Conservation (phyloP, 768 basidiomycete genomes). For the Trametopsis cervina region DNA sequence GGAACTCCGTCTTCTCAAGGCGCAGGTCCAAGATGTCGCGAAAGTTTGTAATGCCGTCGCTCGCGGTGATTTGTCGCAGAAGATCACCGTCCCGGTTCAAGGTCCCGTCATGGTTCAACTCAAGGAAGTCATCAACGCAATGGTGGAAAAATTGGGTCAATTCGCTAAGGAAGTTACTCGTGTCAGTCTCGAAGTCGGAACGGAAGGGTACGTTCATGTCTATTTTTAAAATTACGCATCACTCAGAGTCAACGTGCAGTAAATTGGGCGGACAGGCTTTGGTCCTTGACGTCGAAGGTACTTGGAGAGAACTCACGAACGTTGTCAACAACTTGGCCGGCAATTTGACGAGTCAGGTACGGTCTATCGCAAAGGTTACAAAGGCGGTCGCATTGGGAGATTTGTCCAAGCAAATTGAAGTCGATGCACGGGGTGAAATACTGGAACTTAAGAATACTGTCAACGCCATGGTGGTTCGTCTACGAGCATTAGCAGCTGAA, state of each 20-base stretch:
- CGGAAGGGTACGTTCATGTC: constrained; percentile 38
- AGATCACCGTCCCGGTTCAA: constrained; percentile 48
- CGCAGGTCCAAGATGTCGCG: constrained; percentile 59
- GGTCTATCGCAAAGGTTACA: constrained; percentile 54
- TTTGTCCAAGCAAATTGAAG: constrained; percentile 84
- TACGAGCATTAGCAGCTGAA: constrained; percentile 68
- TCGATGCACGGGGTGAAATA: constrained; percentile 88
- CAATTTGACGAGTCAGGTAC: constrained; percentile 60
- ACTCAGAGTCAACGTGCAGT: constrained; percentile 21
- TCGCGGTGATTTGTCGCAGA: constrained; percentile 43
- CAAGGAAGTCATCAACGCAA: constrained; percentile 28
- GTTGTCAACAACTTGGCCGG: constrained; percentile 79
- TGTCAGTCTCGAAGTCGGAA: constrained; percentile 79
- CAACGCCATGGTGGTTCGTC: constrained; percentile 43
- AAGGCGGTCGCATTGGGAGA: constrained; percentile 85
- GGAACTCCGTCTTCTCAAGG: constrained; percentile 73
- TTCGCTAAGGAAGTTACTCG: constrained; percentile 92
- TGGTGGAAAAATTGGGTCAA: constrained; percentile 61
- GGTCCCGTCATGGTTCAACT: constrained; percentile 33
- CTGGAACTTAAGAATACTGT: constrained; percentile 66
- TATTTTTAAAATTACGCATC: constrained; percentile 10
- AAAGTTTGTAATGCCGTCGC: constrained; percentile 37
- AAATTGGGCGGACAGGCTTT: constrained; percentile 85
- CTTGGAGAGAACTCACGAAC: constrained; percentile 80
- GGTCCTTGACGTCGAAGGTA: constrained; percentile 84